A percentile compares a stretch with the other conserved stretches of the same genome.
Evolutionary conservation across 2,329 filamentous ascomycete genomes (phyloP).

Genomic region (Sporothrix variecibatus): DNA sequence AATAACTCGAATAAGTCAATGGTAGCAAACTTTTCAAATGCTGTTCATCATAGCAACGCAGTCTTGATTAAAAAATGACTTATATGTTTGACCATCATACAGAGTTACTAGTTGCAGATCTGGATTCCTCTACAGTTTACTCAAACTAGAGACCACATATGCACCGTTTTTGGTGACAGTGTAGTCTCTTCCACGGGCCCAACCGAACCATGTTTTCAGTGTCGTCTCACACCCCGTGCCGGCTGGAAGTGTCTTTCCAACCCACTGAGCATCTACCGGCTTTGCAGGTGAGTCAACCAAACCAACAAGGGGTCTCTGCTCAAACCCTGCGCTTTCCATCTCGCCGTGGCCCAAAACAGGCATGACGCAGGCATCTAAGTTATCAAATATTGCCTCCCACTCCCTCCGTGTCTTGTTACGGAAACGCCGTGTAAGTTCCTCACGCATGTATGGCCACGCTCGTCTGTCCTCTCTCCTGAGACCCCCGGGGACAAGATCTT

Average conservation of each 20-base stretch:
- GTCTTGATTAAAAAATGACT: too few species aligned
- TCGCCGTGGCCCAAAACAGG: slow-evolving; percentile 65
- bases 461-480: slow-evolving; percentile 49
- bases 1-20: too few species aligned
- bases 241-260: background rate
- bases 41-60: too few species aligned
- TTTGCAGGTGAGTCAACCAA: background rate
- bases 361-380: slow-evolving; percentile 86
- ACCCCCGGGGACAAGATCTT: slow-evolving; percentile 61
- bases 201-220: background rate
- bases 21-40: too few species aligned
- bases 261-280: background rate
- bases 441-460: slow-evolving; percentile 62
- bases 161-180: background rate
- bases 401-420: slow-evolving; percentile 68
- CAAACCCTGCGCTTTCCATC: background rate
- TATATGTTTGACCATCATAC: too few species aligned
- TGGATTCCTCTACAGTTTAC: background rate
- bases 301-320: background rate
- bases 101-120: too few species aligned
- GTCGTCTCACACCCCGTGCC: background rate
- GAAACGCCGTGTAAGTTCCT: slow-evolving; percentile 65
- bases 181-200: background rate
- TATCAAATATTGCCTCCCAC: slow-evolving; percentile 87
- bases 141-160: background rate